Evolutionary conservation across 768 basidiomycete species (phyloP), one percentile per base, ranked within the genome.

Genomic region (Tylopilus intermedius): DNA sequence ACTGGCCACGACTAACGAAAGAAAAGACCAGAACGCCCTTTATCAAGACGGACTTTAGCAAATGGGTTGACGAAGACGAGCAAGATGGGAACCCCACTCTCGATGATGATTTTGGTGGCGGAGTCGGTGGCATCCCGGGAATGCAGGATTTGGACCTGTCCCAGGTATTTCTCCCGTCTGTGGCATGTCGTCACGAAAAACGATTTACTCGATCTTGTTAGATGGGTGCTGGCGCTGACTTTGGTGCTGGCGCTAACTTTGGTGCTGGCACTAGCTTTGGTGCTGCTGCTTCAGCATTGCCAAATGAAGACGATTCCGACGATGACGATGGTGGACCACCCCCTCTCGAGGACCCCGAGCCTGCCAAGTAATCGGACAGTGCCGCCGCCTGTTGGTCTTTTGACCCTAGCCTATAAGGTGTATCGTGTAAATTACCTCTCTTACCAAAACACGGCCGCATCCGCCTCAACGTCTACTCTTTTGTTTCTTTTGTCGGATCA

Each of bases 21-120:
- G 88, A 89, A 55, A 94, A 93, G 71, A 65, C 80, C 55, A 90
- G 80, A 71, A 82, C 78, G 47, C 75, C 83, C 52, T 94, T 82
- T 72, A 74, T 97, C 71, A 97, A 96, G 79, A 96, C 93, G 42
- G 91, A 97, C 71, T 97, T 97, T 69, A 76, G 76, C 59, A 95
- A 90, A 74, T 97, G 94, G 94, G 87, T 88, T 39, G 94, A 97
- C 64, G 94, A 97, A 74, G 95, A 97, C 66, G 94, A 98, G 68
- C 95, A 97, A 72, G 88, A 90, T 38, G 87, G 77, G 47, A 79
- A 71, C 22, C 59, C 69, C 2, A 64, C 57, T 8, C 53, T 73
- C n/a, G 67, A 71, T 2, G 82, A 84, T 2, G 54, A 64, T 4
- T 56, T 66, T 32, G 67, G 30, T 8, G 30, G 30, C 30, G 30